Percentiles rank a stretch among this genome's conserved stretches.
Evolutionary conservation across 129 eudicot species (phyloP).

Genomic region (Silybum marianum): DNA sequence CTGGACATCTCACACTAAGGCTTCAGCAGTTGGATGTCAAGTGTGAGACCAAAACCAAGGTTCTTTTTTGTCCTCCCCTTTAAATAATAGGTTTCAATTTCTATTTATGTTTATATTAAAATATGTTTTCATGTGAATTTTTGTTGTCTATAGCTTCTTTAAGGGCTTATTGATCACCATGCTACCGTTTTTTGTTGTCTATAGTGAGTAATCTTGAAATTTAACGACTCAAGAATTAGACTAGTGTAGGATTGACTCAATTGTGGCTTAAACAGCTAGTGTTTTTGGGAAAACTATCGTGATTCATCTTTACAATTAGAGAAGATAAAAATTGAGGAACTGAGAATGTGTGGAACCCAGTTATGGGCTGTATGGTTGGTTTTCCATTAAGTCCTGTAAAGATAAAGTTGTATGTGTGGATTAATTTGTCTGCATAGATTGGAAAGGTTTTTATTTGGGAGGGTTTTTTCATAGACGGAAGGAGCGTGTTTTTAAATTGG

Average conservation of each 20-base stretch:
- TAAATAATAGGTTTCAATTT: neutral
- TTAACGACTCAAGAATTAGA: neutral
- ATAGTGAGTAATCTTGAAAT: neutral
- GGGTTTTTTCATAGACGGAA: no score
- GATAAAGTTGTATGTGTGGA: no score
- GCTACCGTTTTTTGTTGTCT: neutral
- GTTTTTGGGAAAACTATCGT: neutral
- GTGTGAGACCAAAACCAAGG: constrained; percentile 97
- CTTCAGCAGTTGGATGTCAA: constrained; percentile 83
- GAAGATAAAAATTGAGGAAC: neutral
- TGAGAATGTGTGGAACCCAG: neutral
- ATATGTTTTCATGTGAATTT: neutral
- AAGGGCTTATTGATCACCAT: neutral
- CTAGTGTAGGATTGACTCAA: neutral
- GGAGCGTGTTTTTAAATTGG: no score
- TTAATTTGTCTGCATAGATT: no score
- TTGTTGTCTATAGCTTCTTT: neutral
- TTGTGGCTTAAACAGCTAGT: neutral
- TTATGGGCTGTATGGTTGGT: neutral
- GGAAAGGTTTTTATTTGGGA: no score
- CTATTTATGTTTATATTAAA: neutral
- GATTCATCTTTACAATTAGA: neutral
- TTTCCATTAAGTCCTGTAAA: no score
- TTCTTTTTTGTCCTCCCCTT: neutral
- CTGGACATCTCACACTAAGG: constrained; percentile 79